Base-by-base conservation (phyloP, 1,139 yeast genomes). In the Candida mesenterica region DNA sequence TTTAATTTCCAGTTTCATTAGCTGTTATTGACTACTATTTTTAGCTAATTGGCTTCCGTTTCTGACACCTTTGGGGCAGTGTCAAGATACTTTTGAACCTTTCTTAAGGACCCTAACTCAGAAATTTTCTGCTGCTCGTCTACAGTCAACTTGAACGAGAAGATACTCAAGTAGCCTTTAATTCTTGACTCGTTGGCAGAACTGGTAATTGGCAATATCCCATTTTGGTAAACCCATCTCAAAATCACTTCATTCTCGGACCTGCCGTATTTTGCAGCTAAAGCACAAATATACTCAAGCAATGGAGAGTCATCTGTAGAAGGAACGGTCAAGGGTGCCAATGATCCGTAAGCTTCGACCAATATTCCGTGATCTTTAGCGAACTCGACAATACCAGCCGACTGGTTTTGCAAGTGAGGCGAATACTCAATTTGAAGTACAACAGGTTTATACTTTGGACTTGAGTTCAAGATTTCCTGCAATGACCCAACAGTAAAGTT, bases 351-450 rank as follows among this genome's bases (percentile, higher is more conserved):
- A 4, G 89, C 86, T 50, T 77, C 82, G 22, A 83, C 45, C 36
- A 71, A 57, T 42, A 85, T 79, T 15, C 62, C 71, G 31, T 82
- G 50, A 37, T 71, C 57, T 50, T 75, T 63, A 44, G 74, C 8
- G 30, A 64, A 83, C 16, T 77, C 73, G 32, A 75, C 76, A 45
- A 85, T 73, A 1, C 79, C 87, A 1, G 85, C 83, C 10, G 85
- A 70, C 55, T 82, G 89, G 50, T 81, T 68, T 50, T 79, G 88
- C 47, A 82, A 68, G 52, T 79, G 79, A 2, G 89, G 79, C 53
- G 70, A 73, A 59, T 62, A 81, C 55, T 84, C 92, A 46, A 83
- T 78, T 57, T 84, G 92, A 56, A 81, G 76, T 25, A 81, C 79
- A 28, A 68, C 77, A 1, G 90, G 90, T 46, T 67, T 67, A 44